These are phyloP conservation scores for Leccinellum luteum DNA, from an alignment of 768 basidiomycete species.

Conservation along the genomic window DNA sequence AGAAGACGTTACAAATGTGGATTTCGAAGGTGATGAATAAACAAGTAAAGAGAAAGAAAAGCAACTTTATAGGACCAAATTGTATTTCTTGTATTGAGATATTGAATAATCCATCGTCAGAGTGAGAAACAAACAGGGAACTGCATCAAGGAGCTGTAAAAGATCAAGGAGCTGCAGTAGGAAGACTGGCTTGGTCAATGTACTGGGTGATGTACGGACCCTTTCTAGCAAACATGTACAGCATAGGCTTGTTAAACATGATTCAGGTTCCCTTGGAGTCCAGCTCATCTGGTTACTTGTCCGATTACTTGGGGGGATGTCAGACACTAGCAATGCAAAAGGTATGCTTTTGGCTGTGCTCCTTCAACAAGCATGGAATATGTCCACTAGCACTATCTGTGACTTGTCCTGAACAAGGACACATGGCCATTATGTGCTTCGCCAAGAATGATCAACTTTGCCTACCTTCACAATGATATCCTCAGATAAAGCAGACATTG, in stretches of 20 bases:
- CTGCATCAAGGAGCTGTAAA: constrained; percentile 68
- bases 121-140: constrained; percentile 81
- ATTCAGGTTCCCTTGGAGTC: constrained; percentile 62
- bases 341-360: constrained; percentile 13
- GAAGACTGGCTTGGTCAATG: constrained; percentile 4
- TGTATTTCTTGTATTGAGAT: constrained; percentile 58
- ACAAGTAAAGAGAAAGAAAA: neutral
- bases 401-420: constrained; percentile 57
- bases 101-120: constrained; percentile 78
- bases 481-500: constrained; percentile 70
- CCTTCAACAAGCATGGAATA: constrained; percentile 39
- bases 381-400: constrained; percentile 53
- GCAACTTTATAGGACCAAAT: neutral
- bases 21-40: neutral
- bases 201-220: constrained; percentile 72
- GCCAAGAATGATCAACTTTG: neutral
- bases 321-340: constrained; percentile 7
- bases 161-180: neutral
- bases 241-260: constrained; percentile 60
- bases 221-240: constrained; percentile 75
- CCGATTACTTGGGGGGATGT: constrained; percentile 9
- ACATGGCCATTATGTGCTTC: neutral
- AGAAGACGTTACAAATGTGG: too few species aligned
- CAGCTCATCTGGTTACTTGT: constrained; percentile 18
- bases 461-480: constrained; percentile 68